Percentiles rank a stretch among this genome's conserved stretches.
Conservation (phyloP, 306 rosid genomes). For the Glycyrrhiza uralensis region DNA sequence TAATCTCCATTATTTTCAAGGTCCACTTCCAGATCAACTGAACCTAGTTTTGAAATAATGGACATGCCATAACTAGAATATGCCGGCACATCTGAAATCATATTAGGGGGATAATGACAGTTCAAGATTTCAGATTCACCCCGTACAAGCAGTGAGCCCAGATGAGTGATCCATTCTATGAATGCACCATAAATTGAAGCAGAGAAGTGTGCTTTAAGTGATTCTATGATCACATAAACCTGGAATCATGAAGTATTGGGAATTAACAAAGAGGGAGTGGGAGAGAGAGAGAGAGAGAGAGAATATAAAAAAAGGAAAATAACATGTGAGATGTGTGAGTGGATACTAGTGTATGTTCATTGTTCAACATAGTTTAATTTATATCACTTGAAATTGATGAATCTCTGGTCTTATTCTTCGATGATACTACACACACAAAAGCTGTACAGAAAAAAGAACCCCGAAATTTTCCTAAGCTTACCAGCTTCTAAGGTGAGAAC, state of each 20-base stretch:
- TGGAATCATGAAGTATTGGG: constrained; percentile 35
- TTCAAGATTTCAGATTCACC: constrained; percentile 35
- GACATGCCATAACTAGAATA: constrained; percentile 48
- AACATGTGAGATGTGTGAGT: not conserved
- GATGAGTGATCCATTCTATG: constrained; percentile 46
- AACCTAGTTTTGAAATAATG: constrained; percentile 43
- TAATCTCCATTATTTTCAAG: constrained; percentile 59
- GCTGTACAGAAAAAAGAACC: too few relatives aligned
- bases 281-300: constrained; percentile 2
- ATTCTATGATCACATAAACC: constrained; percentile 50
- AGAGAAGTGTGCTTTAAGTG: constrained; percentile 61
- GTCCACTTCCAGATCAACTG: constrained; percentile 51
- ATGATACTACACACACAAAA: too few relatives aligned
- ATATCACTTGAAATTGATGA: too few relatives aligned
- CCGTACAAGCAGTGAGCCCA: constrained; percentile 24
- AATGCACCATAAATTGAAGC: constrained; percentile 59
- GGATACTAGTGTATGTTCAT: not conserved
- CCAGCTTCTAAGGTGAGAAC: too few relatives aligned
- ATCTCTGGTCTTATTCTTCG: too few relatives aligned
- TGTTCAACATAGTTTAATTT: not conserved
- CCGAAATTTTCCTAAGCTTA: too few relatives aligned
- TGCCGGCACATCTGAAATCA: constrained; percentile 22
- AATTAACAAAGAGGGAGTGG: constrained; percentile 16
- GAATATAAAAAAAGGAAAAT: not conserved
- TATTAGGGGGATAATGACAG: constrained; percentile 20